Evolutionary conservation across 2,329 filamentous ascomycete genomes (phyloP), one percentile per base, ranked within the genome.

Genomic region (Diplocarpon mali): DNA sequence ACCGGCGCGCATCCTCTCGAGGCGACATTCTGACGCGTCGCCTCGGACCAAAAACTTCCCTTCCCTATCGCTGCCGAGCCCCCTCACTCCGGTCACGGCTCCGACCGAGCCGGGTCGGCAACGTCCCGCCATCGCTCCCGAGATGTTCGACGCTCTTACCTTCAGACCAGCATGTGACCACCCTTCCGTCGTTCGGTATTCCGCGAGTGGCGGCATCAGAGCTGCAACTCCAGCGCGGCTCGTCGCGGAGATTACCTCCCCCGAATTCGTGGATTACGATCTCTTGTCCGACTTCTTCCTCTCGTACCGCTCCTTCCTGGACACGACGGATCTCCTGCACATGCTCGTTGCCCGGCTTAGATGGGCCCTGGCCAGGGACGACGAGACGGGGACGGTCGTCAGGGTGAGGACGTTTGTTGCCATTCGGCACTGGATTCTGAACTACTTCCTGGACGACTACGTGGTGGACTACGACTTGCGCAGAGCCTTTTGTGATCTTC

Each of bases 381-480:
- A 94, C 60, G 87, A 95, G 61, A 79, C 81, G 46, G 92, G 92
- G 32, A 85, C 88, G 60, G 86, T 98, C 42, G 92, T 95, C n/a
- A 79, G 90, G 40, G 93, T 98, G 13, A 78, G 92, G 35, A 93
- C 89, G 0, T 98, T 96, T 67, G 92, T 95, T 20, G 92, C 92
- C 7, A 72, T 96, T 36, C 80, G 92, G 45, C 92, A 98, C 64
- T 98, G 92, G 92, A 89, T 96, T 46, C 67, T 98, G 50, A 98
- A 98, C 63, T 98, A 98, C 64, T 98, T 96, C 55, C 74, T 85
- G 44, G 92, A 98, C 60, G 92, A 98, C 61, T 98, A 95, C 61
- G 77, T 93, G 34, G 65, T 82, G 17, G 79, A 89, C 60, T 80
- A 83, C 59, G 69, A 75, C 36, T 69, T 96, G 28, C 80, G 90